A percentile compares a stretch with the other conserved stretches of the same genome.
Conservation (phyloP, 352 stramenopile genomes). For the Halophytophthora polymorphica region DNA sequence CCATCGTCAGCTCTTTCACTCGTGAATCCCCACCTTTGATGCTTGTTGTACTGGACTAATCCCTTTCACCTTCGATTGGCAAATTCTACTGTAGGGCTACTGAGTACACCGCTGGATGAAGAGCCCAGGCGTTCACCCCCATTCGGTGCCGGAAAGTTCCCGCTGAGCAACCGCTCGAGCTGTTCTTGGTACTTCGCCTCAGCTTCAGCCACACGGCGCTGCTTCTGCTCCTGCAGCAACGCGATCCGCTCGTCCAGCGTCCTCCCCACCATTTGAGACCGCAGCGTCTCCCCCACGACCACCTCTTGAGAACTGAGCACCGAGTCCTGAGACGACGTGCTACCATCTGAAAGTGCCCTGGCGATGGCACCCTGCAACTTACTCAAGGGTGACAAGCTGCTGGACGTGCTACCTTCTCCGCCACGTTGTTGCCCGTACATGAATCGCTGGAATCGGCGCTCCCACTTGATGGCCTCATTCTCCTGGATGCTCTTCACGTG, state of each 20-base stretch:
- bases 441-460: constrained; percentile 19
- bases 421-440: background rate
- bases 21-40: too few species aligned
- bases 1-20: too few species aligned
- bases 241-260: constrained; percentile 33
- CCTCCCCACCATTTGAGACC: background rate
- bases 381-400: constrained; percentile 7
- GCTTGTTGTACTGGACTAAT: too few species aligned
- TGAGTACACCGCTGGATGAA: too few species aligned
- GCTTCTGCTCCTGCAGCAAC: constrained; percentile 29
- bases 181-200: constrained; percentile 43
- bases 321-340: constrained; percentile 27
- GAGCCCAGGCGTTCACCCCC: too few species aligned
- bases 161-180: constrained; percentile 21
- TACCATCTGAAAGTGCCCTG: constrained; percentile 23
- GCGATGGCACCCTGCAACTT: background rate
- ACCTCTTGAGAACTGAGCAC: constrained; percentile 12
- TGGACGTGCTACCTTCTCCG: constrained; percentile 1
- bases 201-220: constrained; percentile 24
- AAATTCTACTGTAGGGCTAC: too few species aligned
- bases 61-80: too few species aligned
- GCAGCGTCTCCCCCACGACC: background rate
- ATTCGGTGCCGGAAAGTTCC: background rate
- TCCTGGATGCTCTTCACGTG: constrained; percentile 20
- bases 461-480: constrained; percentile 30